A percentile compares a stretch with the other conserved stretches of the same genome.
phyloP scores from a whole-genome alignment of 2,329 filamentous ascomycete genomes.

The Phyllosticta capitalensis region DNA sequence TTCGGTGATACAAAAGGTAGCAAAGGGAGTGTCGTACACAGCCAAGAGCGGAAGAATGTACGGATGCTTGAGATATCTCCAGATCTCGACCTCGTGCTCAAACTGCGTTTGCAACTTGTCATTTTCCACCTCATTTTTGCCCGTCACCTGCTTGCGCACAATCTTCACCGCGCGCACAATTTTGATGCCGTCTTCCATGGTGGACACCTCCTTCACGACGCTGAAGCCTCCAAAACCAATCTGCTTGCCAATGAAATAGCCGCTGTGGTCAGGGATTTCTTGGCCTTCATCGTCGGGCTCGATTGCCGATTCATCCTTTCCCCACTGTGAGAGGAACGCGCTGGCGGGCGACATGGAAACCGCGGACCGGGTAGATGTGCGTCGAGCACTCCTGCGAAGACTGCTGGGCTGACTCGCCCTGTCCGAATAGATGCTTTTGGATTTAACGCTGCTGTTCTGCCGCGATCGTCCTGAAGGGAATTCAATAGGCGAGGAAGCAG shows the following conservation, averaged over 20 bases:
- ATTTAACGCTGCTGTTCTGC: slow-evolving; percentile 24
- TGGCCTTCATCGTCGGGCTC: slow-evolving; percentile 55
- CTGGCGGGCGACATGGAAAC: slow-evolving; percentile 50
- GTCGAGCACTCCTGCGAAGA: slow-evolving; percentile 26
- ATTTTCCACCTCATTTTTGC: slow-evolving; percentile 50
- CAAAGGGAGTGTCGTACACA: slow-evolving; percentile 57
- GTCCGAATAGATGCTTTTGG: slow-evolving; percentile 14
- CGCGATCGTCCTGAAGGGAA: slow-evolving; percentile 22
- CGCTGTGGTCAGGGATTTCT: slow-evolving; percentile 49
- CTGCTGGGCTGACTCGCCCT: slow-evolving; percentile 22
- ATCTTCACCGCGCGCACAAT: slow-evolving; percentile 58
- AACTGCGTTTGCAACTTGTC: slow-evolving; percentile 58
- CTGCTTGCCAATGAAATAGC: slow-evolving; percentile 58
- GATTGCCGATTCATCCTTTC: slow-evolving; percentile 27
- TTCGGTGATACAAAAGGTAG: slow-evolving; percentile 60
- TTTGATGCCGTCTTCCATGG: slow-evolving; percentile 45
- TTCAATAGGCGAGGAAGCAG: slow-evolving; percentile 25
- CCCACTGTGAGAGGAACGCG: slow-evolving; percentile 48
- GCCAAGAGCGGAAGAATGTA: slow-evolving; percentile 53
- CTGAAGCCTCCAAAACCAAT: slow-evolving; percentile 59
- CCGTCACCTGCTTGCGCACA: slow-evolving; percentile 49
- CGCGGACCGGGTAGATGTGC: slow-evolving; percentile 40
- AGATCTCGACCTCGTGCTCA: slow-evolving; percentile 59
- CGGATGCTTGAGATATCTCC: slow-evolving; percentile 54
- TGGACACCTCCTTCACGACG: slow-evolving; percentile 56